Evolutionary conservation across 2,329 filamentous ascomycete genomes (phyloP), one percentile per base, ranked within the genome.

Genomic region (Rhinocladiella similis): DNA sequence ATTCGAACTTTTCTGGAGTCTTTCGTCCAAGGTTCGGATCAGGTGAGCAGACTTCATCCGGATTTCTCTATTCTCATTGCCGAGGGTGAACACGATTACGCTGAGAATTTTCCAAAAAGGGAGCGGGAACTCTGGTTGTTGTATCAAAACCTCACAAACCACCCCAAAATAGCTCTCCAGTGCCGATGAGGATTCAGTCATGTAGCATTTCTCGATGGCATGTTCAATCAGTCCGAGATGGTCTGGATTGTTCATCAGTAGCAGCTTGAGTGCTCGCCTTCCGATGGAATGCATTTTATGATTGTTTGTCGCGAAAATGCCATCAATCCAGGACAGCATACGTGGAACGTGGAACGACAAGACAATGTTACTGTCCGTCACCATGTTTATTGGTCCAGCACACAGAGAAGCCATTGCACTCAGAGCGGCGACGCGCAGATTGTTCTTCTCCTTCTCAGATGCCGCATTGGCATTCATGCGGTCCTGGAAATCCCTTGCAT

Each of bases 351-450:
- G 92, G 66, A 99, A 99, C 65, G 94, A 89, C 47, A 97, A 83
- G 22, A 88, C 82, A n/a, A 87, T 87, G 53, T 90, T 89, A 62
- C 90, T 93, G 70, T 96, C 92, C 0, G 90, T 96, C 1, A 87
- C 91, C 61, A 96, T 88, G 61, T 86, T 91, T 56, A 97, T 86
- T 3, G 93, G 91, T 0, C 84, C 84, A 45, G 78, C 76, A 69
- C 94, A 99, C 5, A 99, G 80, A 2, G 91, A 86, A 42, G 94
- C 92, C 94, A 99, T 97, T 22, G 95, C 89, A 71, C 92, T 96
- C 42, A 99, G 79, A 1, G 94, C 93, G 27, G 94, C 91, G 19
- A 89, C 94, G 56, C 91, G 84, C 36, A 99, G 80, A 68, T 96
- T 95, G 61, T 90, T 86, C 76, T 96, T 97, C 73, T 99, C 93